Base-by-base conservation (phyloP, 2,329 filamentous ascomycete species). In the Botrytis porri region DNA sequence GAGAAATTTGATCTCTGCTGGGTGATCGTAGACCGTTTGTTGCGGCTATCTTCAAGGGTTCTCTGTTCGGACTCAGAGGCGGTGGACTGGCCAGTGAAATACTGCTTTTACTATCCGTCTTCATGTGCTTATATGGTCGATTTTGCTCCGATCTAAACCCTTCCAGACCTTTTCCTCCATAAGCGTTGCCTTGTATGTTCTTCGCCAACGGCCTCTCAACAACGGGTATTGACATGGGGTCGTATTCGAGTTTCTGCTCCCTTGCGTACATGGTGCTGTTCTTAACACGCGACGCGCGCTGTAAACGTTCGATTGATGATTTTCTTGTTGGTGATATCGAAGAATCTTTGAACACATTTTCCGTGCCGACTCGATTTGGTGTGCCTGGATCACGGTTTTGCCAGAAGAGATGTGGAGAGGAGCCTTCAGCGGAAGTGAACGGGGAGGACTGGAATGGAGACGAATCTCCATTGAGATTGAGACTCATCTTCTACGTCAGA, bases 201-300 rank as follows among this genome's bases (percentile, higher is more conserved):
- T 90, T 91, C 80, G 93, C 89, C 77, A 97, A 86, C 54, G 95
- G 94, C 75, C 94, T 89, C 83, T 98, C 93, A 75, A 97, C 88
- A 74, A 93, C 86, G 63, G 92, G 92, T 71, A 94, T 84, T 77
- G 89, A 89, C 72, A 91, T 88, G 41, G 95, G 94, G 82, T 98
- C 94, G 85, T 98, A 98, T 84, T 97, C 93, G 82, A 94, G 90
- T 84, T 95, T 95, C 81, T 94, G 92, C 83, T 98, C 95, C 72
- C 95, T 92, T 60, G 94, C 94, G 81, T 97, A 93, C 87, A 98
- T 98, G 84, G 92, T 97, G 87, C 95, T 98, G 85, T 97, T 98
- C 87, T 95, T 97, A 79, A 99, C 96, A 74, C 96, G 92, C 72
- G 95, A 97, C 45, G 94, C 95, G 81, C 92, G 93, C 84, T 98